Conservation (phyloP, 306 rosid genomes). For the Myrica gale region DNA sequence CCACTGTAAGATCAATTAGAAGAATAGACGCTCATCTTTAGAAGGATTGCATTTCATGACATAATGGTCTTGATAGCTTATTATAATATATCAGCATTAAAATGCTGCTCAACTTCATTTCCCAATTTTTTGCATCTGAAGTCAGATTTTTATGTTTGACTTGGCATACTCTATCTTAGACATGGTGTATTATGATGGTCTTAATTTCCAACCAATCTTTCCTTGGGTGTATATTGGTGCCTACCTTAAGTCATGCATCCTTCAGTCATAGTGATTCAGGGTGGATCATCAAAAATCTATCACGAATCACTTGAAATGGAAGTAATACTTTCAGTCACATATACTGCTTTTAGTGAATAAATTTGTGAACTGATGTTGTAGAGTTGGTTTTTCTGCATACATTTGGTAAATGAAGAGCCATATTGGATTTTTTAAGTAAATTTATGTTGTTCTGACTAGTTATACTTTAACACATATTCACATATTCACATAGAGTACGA, state of each 20-base stretch:
- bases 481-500: constrained; percentile 47
- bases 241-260: not conserved
- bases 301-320: not conserved
- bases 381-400: constrained; percentile 10
- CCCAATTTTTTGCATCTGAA: constrained; percentile 9
- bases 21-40: not conserved
- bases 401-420: constrained; percentile 9
- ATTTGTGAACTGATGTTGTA: constrained; percentile 12
- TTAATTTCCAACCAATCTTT: constrained; percentile 3
- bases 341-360: constrained; percentile 1
- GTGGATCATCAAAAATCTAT: not conserved
- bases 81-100: constrained; percentile 9
- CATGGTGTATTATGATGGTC: not conserved
- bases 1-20: constrained; percentile 46
- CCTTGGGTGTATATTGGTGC: not conserved
- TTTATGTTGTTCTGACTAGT: constrained; percentile 21
- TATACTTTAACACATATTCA: constrained; percentile 31
- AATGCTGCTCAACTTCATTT: not conserved
- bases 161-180: constrained; percentile 8
- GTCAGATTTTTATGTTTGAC: constrained; percentile 13
- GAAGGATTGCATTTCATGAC: not conserved
- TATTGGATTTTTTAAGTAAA: constrained; percentile 20
- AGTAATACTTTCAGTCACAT: constrained; percentile 24
- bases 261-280: not conserved
- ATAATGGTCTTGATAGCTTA: not conserved